Evolutionary conservation across 164 flowering plant genomes (phyloP).

Genomic region (Stephania yunnanensis): DNA sequence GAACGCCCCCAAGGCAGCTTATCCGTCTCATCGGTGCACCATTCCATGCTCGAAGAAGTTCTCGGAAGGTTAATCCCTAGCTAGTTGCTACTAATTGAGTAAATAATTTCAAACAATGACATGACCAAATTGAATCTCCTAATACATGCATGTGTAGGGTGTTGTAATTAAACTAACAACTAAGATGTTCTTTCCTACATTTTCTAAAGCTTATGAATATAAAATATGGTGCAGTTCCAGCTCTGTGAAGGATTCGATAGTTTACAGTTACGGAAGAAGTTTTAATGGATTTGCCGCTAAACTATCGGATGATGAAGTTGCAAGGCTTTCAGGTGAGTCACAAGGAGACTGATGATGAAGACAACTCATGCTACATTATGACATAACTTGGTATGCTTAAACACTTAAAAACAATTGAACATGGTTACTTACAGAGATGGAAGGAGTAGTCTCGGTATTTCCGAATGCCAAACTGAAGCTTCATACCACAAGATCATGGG

Average conservation of each 20-base stretch:
- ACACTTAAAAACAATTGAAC: background rate
- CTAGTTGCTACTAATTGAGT: background rate
- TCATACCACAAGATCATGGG: slow-evolving; percentile 58
- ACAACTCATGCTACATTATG: background rate
- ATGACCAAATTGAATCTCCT: background rate
- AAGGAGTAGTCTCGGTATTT: slow-evolving; percentile 38
- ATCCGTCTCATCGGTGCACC: slow-evolving; percentile 3
- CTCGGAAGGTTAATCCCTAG: slow-evolving; percentile 13
- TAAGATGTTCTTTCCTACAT: background rate
- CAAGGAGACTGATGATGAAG: background rate
- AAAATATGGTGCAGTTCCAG: slow-evolving; percentile 5
- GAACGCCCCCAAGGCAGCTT: slow-evolving; percentile 1
- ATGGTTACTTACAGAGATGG: slow-evolving; percentile 31
- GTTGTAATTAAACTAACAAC: background rate
- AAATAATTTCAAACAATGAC: background rate
- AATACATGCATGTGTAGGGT: background rate
- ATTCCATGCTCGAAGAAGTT: slow-evolving; percentile 11
- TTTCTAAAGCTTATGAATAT: background rate
- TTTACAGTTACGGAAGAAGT: slow-evolving; percentile 38
- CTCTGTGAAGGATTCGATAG: slow-evolving; percentile 24
- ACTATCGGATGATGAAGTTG: slow-evolving; percentile 34
- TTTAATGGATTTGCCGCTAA: slow-evolving; percentile 47
- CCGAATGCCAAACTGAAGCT: slow-evolving; percentile 29
- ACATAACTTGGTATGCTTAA: background rate
- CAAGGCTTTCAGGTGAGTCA: slow-evolving; percentile 27